Evolutionary conservation across 225 moss, liverwort and hornwort species (phyloP), one percentile per base, ranked within the genome.

Genomic region (Antitrichia curtipendula): DNA sequence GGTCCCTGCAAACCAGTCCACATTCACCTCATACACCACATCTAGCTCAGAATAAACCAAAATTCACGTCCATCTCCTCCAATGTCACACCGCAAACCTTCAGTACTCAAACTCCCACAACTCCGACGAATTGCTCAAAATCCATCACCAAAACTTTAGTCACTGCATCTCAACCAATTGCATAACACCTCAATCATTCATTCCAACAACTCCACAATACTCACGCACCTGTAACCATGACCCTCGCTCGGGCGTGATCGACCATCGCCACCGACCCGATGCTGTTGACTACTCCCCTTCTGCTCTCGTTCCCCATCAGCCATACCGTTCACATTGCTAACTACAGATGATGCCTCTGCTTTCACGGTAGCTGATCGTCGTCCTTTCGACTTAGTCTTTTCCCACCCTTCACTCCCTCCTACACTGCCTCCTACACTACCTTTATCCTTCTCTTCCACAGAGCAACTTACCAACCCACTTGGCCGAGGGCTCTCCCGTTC

Each of bases 231-330:
- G 92, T 88, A 97, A 66, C 97, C 97, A 90, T 99, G 99, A 49
- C 96, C 97, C 88, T 99, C 99, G 86, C 96, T 97, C 25, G 97
- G 96, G 87, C 99, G 94, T 77, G 95, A 92, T 58, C 99, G 95
- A 83, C 90, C 95, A 79, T 99, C 99, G 66, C 90, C 89, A 86
- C 89, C 93, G 66, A 87, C 90, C 38, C 99, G 95, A 80, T 95
- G 95, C 88, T 95, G 94, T 82, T 96, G 97, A 86, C 88, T 93
- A 91, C 85, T 95, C 87, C 97, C 96, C 91, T 99, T 99, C 80
- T 92, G 95, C 89, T 99, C 97, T 68, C 97, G 96, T 29, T 99
- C 99, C 73, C 90, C 94, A 59, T 96, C 99, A 57, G 86, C 76
- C 78, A 79, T 57, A 18, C 95, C 97, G 86, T 97, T 99, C 59